These are phyloP conservation scores for Neopestalotiopsis clavispora DNA, from an alignment of 2,329 filamentous ascomycete genomes.

Conservation along the genomic window DNA sequence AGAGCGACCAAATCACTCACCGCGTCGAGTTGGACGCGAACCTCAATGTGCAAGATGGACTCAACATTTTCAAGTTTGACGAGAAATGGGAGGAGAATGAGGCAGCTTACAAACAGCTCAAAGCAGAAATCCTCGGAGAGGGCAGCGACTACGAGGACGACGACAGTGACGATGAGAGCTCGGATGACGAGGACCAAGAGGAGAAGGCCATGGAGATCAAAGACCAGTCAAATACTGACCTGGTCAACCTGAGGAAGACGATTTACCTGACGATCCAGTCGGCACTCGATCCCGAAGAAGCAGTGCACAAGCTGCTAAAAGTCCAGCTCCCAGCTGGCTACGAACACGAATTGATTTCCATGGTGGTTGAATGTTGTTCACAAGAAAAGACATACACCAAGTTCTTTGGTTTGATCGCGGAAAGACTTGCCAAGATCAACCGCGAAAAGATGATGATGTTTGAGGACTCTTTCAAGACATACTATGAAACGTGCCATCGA, in stretches of 20 bases:
- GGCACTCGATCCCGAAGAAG: conserved; percentile 94
- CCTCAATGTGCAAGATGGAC: conserved; percentile 80
- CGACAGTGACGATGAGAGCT: conserved; percentile 70
- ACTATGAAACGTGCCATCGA: conserved; percentile 96
- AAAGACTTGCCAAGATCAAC: conserved; percentile 95
- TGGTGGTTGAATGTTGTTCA: conserved; percentile 96
- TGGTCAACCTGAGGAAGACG: conserved; percentile 89
- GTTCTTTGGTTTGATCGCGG: conserved; percentile 93
- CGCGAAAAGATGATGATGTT: conserved; percentile 93
- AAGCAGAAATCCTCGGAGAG: conserved; percentile 92
- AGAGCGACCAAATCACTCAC: conserved; percentile 98
- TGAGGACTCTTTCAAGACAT: conserved; percentile 86
- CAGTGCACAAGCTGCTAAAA: conserved; percentile 95
- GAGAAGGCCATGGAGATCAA: conserved; percentile 92
- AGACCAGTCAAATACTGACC: conserved; percentile 94
- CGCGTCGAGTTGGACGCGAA: conserved; percentile 81
- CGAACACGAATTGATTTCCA: conserved; percentile 89
- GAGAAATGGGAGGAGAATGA: conserved; percentile 89
- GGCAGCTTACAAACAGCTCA: conserved; percentile 85
- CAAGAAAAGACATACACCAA: conserved; percentile 98
- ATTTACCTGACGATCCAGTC: conserved; percentile 99
- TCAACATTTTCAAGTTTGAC: conserved; percentile 97
- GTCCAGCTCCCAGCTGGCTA: conserved; percentile 85
- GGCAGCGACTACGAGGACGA: conserved; percentile 81
- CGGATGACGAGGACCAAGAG: conserved; percentile 75